These are phyloP conservation scores for Tephrocybe sp. DNA, from an alignment of 768 basidiomycete genomes.

Conservation along the genomic window DNA sequence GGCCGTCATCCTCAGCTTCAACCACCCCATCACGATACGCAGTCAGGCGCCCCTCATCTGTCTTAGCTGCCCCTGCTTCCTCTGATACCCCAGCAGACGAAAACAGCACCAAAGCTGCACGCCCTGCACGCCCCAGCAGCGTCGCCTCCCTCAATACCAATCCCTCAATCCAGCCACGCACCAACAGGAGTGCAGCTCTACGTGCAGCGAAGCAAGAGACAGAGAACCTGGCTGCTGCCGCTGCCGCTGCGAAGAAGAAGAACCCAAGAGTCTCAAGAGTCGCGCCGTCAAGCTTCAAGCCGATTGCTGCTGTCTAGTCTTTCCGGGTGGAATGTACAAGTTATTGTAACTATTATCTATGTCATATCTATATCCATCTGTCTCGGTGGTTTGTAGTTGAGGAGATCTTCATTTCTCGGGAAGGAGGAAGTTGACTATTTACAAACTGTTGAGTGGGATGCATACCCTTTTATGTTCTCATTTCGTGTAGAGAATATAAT, in stretches of 20 bases:
- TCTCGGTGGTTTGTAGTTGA: not conserved
- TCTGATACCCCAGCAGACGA: conserved; percentile 6
- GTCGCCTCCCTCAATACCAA: conserved; percentile 34
- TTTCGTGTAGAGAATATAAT: no score
- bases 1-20: conserved; percentile 20
- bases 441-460: no score
- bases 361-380: not conserved
- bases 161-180: conserved; percentile 66
- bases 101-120: conserved; percentile 14
- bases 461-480: no score
- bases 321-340: not conserved
- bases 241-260: conserved; percentile 40
- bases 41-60: conserved; percentile 17
- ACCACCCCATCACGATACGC: conserved; percentile 18
- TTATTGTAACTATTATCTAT: not conserved
- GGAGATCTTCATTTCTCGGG: no score
- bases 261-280: conserved; percentile 24
- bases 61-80: conserved; percentile 26
- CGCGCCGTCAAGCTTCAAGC: conserved; percentile 43
- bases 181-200: conserved; percentile 73
- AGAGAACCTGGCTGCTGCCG: conserved; percentile 41
- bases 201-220: conserved; percentile 68
- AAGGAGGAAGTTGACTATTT: no score
- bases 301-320: conserved; percentile 25
- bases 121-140: conserved; percentile 54